phyloP scores from a whole-genome alignment of 2,329 filamentous ascomycete species.

The Aspergillus aculeatus region DNA sequence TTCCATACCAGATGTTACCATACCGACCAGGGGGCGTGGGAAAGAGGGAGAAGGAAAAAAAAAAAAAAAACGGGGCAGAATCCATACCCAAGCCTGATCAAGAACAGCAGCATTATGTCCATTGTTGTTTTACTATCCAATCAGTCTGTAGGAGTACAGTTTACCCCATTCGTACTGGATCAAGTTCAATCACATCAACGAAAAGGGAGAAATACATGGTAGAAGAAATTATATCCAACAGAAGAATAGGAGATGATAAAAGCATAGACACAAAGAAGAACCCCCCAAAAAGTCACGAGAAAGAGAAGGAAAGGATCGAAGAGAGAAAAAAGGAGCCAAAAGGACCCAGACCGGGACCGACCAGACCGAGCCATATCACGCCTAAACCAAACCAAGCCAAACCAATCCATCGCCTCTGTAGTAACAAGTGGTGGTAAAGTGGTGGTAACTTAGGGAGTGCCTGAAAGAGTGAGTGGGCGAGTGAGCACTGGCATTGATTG shows the following conservation, averaged over 20 bases:
- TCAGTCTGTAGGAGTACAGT: background rate
- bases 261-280: no score
- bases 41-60: background rate
- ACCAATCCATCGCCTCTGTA: conserved; percentile 6
- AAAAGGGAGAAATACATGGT: no score
- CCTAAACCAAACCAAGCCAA: conserved; percentile 3
- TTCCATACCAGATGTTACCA: background rate
- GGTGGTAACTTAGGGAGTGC: background rate
- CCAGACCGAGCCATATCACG: conserved; percentile 1
- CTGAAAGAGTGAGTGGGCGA: background rate
- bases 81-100: background rate
- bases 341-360: conserved; percentile 4
- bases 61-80: conserved; percentile 1
- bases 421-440: no score
- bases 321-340: background rate
- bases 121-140: background rate
- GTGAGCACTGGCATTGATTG: background rate
- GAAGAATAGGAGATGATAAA: background rate
- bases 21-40: background rate
- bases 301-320: background rate
- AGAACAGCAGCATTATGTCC: background rate
- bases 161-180: background rate
- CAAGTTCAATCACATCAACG: background rate
- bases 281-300: background rate
- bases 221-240: no score